Evolutionary conservation across 768 basidiomycete species (phyloP), one percentile per base, ranked within the genome.

Genomic region (Suillus spraguei): DNA sequence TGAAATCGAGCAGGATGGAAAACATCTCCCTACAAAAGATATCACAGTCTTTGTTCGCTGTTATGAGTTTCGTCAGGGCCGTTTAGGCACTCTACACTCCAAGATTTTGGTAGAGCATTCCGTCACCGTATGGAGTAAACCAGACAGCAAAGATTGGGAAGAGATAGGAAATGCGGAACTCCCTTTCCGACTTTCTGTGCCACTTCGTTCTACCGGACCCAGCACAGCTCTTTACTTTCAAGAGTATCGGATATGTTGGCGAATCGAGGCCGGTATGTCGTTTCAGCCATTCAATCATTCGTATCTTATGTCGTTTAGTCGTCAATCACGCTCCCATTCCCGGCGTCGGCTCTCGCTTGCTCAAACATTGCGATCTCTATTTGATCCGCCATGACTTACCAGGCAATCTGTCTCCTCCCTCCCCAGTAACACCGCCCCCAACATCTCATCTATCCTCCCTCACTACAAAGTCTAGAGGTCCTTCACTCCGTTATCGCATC

Each of bases 181-280:
- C 68, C 86, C 90, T 2, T 95, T 93, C 74, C 85, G 85, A 58
- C 81, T 95, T 69, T 81, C 83, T 53, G 64, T 95, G 33, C 93
- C 93, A 33, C 72, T 83, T 62, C 80, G 82, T 65, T 81, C 84
- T 59, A 75, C 81, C 17, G 90, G 90, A 46, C 88, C 86, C 69
- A 89, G 88, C 73, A 87, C 88, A 55, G 83, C 88, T 16, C 68
- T 76, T 44, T 81, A 86, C 64, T 92, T 87, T 69, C 89, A 89
- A 67, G 89, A 88, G 68, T 95, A 92, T 74, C 83, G 88, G 50
- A 87, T 90, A 71, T 85, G 85, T 71, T 95, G 93, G 93, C 82
- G 91, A 60, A 80, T 95, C 62, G 93, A 95, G 79, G 92, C 92
- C 66, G 83, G 92, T 87, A 66, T 66, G 87, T 81, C 16, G 53